Evolutionary conservation across 345 rosid species (phyloP).

Genomic region (Lumnitzera racemosa): DNA sequence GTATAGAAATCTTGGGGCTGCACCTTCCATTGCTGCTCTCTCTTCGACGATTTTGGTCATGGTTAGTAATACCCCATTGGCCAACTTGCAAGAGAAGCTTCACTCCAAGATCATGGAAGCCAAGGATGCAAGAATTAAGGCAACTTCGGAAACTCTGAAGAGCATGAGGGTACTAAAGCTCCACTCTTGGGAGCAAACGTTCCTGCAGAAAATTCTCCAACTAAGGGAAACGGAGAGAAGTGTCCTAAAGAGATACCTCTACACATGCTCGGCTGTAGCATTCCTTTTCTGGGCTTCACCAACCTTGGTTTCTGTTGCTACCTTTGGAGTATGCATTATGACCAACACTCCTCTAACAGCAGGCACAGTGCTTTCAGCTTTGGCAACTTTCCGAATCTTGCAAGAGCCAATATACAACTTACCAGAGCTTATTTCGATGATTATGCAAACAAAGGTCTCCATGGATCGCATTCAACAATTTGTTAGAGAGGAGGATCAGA

Average conservation of each 20-base stretch:
- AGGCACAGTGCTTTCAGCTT: constrained; percentile 47
- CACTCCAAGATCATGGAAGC: constrained; percentile 58
- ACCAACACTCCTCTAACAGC: constrained; percentile 32
- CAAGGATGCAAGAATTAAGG: constrained; percentile 29
- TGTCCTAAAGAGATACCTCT: constrained; percentile 42
- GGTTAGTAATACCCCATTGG: constrained; percentile 66
- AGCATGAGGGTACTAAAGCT: constrained; percentile 49
- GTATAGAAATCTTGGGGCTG: constrained; percentile 47
- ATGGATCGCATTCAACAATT: constrained; percentile 38
- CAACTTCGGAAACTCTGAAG: constrained; percentile 55
- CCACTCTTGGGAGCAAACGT: constrained; percentile 42
- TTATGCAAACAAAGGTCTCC: constrained; percentile 49
- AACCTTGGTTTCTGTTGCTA: constrained; percentile 42
- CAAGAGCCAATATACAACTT: constrained; percentile 60
- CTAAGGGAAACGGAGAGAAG: constrained; percentile 46
- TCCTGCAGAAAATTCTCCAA: constrained; percentile 35
- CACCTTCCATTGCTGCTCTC: constrained; percentile 49
- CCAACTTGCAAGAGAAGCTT: constrained; percentile 40
- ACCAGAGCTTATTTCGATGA: constrained; percentile 55
- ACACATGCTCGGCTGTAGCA: constrained; percentile 47
- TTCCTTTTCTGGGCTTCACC: constrained; percentile 63
- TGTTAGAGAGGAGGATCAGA: constrained; percentile 36
- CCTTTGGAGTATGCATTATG: constrained; percentile 47
- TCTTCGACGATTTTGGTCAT: constrained; percentile 41
- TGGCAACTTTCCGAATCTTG: constrained; percentile 53